phyloP scores from a whole-genome alignment of 345 rosid species.

The Ceriops zippeliana region DNA sequence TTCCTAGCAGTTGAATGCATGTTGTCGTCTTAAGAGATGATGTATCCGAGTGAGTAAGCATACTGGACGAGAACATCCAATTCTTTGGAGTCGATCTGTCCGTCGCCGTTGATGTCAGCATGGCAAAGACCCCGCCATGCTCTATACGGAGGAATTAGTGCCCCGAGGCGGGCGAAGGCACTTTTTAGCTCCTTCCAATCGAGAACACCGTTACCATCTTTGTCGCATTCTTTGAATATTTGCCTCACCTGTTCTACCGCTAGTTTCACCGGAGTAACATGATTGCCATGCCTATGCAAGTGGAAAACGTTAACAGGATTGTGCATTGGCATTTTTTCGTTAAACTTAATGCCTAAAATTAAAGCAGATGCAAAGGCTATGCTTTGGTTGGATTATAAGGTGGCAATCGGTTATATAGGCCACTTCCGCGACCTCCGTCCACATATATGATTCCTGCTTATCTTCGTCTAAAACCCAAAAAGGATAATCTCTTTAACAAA shows the following conservation, averaged over 20 bases:
- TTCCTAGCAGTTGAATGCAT: too few species aligned
- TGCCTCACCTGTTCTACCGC: neutral
- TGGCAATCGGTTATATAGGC: too few species aligned
- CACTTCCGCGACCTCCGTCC: too few species aligned
- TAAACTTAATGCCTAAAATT: too few species aligned
- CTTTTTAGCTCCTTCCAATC: neutral
- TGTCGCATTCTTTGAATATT: neutral
- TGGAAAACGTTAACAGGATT: too few species aligned
- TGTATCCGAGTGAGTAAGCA: neutral
- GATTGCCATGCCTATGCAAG: neutral
- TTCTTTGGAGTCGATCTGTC: neutral
- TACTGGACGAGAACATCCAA: neutral
- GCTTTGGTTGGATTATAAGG: too few species aligned
- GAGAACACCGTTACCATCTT: neutral
- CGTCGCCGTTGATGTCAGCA: neutral
- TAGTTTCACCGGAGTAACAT: neutral
- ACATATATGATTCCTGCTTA: too few species aligned
- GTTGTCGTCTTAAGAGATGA: fast-evolving
- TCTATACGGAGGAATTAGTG: neutral
- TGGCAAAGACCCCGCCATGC: neutral
- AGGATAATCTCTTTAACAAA: too few species aligned
- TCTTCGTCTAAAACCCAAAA: too few species aligned
- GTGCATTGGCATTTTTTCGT: too few species aligned
- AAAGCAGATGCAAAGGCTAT: too few species aligned
- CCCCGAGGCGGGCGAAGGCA: neutral